phyloP scores from a whole-genome alignment of 2,329 filamentous ascomycete genomes.

The Pseudogymnoascus sp. region DNA sequence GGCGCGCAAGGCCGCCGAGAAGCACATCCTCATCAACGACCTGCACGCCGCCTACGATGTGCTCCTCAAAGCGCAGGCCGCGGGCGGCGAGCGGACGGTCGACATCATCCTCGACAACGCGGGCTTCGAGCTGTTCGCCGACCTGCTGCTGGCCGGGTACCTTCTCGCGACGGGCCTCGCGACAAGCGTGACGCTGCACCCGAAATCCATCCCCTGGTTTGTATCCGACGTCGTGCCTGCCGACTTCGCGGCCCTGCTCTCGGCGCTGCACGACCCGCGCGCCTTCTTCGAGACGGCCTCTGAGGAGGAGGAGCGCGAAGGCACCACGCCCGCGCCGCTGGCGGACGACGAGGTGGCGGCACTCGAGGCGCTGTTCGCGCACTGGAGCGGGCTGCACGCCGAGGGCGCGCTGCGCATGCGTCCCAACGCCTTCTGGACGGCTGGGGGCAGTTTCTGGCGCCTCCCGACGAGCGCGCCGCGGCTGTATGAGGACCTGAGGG shows the following conservation, averaged over 20 bases:
- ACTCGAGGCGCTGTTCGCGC: constrained; percentile 69
- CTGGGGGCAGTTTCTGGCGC: constrained; percentile 81
- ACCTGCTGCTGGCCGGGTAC: constrained; percentile 86
- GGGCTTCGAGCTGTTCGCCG: constrained; percentile 94
- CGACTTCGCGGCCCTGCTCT: constrained; percentile 79
- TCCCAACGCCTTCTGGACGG: constrained; percentile 88
- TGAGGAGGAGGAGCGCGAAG: constrained; percentile 56
- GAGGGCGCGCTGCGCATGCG: constrained; percentile 80
- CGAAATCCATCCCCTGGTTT: constrained; percentile 96
- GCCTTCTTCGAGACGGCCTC: constrained; percentile 71
- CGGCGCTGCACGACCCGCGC: constrained; percentile 69
- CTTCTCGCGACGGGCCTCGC: constrained; percentile 78
- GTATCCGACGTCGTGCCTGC: constrained; percentile 87
- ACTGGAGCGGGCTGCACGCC: constrained; percentile 73
- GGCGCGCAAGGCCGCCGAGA: constrained; percentile 77
- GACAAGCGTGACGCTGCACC: constrained; percentile 80
- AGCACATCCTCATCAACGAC: constrained; percentile 90
- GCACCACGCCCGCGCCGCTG: constrained; percentile 55
- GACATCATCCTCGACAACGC: constrained; percentile 97
- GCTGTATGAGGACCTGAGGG: constrained; percentile 70
- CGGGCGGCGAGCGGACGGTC: constrained; percentile 62
- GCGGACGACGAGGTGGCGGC: constrained; percentile 61
- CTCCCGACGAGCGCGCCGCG: constrained; percentile 62
- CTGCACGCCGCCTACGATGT: constrained; percentile 64
- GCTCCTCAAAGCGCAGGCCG: constrained; percentile 58